phyloP scores from a whole-genome alignment of 192 early-diverging fungal genomes.

The Gonapodya sp. region DNA sequence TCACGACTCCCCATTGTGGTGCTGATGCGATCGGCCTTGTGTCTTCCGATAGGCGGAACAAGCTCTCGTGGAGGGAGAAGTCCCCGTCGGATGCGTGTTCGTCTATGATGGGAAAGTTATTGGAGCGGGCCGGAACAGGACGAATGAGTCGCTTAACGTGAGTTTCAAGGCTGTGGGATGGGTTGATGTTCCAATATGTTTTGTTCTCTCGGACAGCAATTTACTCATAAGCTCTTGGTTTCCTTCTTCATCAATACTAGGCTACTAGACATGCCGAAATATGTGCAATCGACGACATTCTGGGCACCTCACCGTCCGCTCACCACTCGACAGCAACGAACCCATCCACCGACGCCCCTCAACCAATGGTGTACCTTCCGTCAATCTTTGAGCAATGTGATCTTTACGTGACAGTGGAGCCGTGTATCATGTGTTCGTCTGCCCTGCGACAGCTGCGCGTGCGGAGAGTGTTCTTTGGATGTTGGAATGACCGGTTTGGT shows the following conservation, averaged over 20 bases:
- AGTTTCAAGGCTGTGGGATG: neutral
- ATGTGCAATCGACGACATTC: conserved; percentile 79
- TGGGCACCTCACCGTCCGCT: conserved; percentile 11
- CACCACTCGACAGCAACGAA: neutral
- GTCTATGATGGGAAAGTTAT: conserved; percentile 58
- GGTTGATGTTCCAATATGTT: neutral
- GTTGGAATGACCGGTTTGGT: conserved; percentile 91
- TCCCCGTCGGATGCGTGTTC: conserved; percentile 95
- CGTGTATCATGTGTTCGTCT: conserved; percentile 95
- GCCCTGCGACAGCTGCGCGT: conserved; percentile 76
- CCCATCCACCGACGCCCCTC: neutral
- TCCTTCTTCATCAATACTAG: conserved; percentile 38
- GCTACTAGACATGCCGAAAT: conserved; percentile 92
- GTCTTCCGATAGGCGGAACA: conserved; percentile 53
- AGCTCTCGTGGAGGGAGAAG: conserved; percentile 71
- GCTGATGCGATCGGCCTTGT: neutral
- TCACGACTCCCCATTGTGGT: neutral
- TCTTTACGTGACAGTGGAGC: conserved; percentile 95
- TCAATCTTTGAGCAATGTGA: conserved; percentile 22
- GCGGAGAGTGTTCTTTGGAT: conserved; percentile 82
- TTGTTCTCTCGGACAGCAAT: neutral
- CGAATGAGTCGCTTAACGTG: conserved; percentile 82
- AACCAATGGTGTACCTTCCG: neutral
- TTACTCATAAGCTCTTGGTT: neutral
- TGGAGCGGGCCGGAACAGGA: conserved; percentile 75